Base-by-base conservation (phyloP, 2,329 filamentous ascomycete genomes). In the Trichoderma koningiopsis region DNA sequence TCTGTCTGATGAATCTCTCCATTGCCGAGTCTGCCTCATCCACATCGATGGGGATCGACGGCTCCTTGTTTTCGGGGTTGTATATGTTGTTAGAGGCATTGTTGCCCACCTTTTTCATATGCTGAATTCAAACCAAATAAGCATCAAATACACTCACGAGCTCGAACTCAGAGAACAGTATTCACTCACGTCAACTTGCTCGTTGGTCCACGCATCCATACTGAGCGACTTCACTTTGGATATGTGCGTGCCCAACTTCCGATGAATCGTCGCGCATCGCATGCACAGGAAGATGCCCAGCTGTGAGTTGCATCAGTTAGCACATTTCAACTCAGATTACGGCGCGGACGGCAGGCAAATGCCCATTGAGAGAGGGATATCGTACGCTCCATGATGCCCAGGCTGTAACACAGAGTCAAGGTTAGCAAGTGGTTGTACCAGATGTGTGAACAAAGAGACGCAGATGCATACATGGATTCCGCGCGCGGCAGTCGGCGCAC, bases 161-260 rank as follows among this genome's bases (percentile, higher is more conserved):
- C 4, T 52, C 29, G 2, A 37, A 14, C 2, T 4, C 14, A 22
- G 24, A 43, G 65, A 33, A 35, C 35, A 56, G 65, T 13, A 47
- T 43, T 70, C 64, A 81, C 88, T 81, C 84, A 97, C 94, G 82
- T 99, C 96, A 72, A 99, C 94, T 82, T 99, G 96, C 71, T 98
- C 96, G 76, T 91, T 91, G 60, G 92, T 90, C 96, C 96, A 99
- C 74, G 91, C 96, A 81, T 99, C 96, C 94, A 99, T 98, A 80
- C 92, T 98, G 82, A 99, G 82, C 47, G 94, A 98, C 82, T 99
- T 99, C 84, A 99, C 94, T 81, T 99, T 99, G 73, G 94, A 97
- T 72, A 99, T 93, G 81, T 99, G 96, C 52, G 96, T 98, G 71
- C 96, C 96, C 76, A 99, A 85, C 82, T 98, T 98, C 77, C 96